Percentiles rank a stretch among this genome's conserved stretches.
Evolutionary conservation across 192 early-diverging fungal genomes (phyloP).

Genomic region (Coemansia biformis): DNA sequence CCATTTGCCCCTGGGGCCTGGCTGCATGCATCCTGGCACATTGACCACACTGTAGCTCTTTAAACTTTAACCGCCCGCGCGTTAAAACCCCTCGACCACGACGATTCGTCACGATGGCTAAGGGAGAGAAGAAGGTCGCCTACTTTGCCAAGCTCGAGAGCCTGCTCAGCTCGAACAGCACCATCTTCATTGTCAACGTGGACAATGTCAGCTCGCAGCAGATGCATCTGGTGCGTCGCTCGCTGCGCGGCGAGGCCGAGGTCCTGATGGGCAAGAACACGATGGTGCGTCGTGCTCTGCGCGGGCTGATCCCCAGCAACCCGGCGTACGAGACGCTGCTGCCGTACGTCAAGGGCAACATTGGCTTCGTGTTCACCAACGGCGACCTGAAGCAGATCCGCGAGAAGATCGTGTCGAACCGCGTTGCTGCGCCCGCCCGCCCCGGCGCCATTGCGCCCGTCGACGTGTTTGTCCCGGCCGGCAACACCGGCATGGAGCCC

Average conservation of each 20-base stretch:
- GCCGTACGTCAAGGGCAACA: slow-evolving; percentile 86
- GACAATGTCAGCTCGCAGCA: slow-evolving; percentile 99
- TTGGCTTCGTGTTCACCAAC: slow-evolving; percentile 99
- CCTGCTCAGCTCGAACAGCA: slow-evolving; percentile 84
- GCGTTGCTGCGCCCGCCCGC: slow-evolving; percentile 95
- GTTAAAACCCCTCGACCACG: slow-evolving; percentile 42
- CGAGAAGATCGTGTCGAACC: slow-evolving; percentile 86
- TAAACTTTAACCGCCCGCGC: slow-evolving; percentile 27
- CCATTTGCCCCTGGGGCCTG: no score
- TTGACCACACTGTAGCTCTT: slow-evolving; percentile 25
- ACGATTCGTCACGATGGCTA: slow-evolving; percentile 27
- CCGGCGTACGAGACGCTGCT: slow-evolving; percentile 82
- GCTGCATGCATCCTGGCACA: no score
- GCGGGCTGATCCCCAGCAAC: slow-evolving; percentile 60
- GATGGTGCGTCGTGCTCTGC: slow-evolving; percentile 89
- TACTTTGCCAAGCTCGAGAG: slow-evolving; percentile 92
- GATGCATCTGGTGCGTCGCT: slow-evolving; percentile 95
- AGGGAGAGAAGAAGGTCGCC: slow-evolving; percentile 82
- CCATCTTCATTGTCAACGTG: slow-evolving; percentile 99
- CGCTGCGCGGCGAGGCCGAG: slow-evolving; percentile 84
- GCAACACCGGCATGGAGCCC: slow-evolving; percentile 99
- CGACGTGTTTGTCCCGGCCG: slow-evolving; percentile 87
- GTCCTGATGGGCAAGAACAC: slow-evolving; percentile 99
- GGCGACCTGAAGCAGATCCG: slow-evolving; percentile 91
- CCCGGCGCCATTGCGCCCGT: slow-evolving; percentile 90